A percentile compares a stretch with the other conserved stretches of the same genome.
Conservation (phyloP, 805 yeast species). For the Yamadazyma paraphyllophila region DNA sequence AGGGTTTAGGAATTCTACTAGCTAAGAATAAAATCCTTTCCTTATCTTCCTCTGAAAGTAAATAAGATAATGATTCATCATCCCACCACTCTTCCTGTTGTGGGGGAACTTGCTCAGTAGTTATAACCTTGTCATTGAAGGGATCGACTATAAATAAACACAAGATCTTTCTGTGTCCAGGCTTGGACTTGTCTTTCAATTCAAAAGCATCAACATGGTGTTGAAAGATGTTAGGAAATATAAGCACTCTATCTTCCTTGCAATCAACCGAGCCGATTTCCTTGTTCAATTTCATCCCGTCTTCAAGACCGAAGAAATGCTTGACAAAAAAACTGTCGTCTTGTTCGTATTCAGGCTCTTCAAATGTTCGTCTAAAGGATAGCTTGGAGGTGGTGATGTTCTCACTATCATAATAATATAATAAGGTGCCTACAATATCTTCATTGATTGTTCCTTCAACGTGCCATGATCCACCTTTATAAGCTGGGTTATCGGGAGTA, state of each 20-base stretch:
- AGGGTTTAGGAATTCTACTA: neutral
- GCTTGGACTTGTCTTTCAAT: slow-evolving; percentile 31
- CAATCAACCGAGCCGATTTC: slow-evolving; percentile 26
- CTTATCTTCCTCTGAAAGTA: slow-evolving; percentile 11
- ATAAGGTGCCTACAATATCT: slow-evolving; percentile 39
- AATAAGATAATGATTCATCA: slow-evolving; percentile 5
- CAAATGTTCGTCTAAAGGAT: slow-evolving; percentile 27
- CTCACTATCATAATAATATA: slow-evolving; percentile 41
- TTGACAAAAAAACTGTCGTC: slow-evolving; percentile 24
- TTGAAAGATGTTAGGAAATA: slow-evolving; percentile 40
- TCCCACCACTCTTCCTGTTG: slow-evolving; percentile 37
- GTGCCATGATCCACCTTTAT: slow-evolving; percentile 44
- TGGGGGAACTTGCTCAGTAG: slow-evolving; percentile 36
- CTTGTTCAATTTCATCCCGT: slow-evolving; percentile 25
- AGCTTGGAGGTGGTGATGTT: slow-evolving; percentile 35
- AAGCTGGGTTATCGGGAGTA: slow-evolving; percentile 39
- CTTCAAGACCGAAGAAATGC: slow-evolving; percentile 27
- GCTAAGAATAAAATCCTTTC: slow-evolving; percentile 3
- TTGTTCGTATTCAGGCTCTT: slow-evolving; percentile 36
- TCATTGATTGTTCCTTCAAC: slow-evolving; percentile 43
- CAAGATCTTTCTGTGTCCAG: slow-evolving; percentile 39
- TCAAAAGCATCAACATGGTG: slow-evolving; percentile 41
- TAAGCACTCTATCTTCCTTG: slow-evolving; percentile 25
- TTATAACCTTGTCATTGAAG: slow-evolving; percentile 22
- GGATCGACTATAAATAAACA: slow-evolving; percentile 43